Percentiles rank a stretch among this genome's conserved stretches.
These are phyloP conservation scores for Hortaea werneckii DNA, from an alignment of 2,329 filamentous ascomycete genomes.

Conservation along the genomic window DNA sequence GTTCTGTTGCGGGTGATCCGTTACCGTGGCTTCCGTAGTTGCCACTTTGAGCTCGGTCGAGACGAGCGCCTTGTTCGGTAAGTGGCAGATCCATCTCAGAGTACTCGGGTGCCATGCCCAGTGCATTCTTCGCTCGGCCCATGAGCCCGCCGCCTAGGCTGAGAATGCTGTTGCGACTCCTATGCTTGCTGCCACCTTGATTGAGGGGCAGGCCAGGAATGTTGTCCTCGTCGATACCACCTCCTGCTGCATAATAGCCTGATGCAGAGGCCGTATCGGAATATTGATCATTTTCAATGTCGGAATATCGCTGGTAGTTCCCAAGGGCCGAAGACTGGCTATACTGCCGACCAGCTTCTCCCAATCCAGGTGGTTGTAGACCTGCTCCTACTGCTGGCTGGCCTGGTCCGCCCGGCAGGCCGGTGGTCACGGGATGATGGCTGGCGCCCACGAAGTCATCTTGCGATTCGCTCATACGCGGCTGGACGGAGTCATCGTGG, in stretches of 20 bases:
- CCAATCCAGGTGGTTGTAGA: conserved; percentile 28
- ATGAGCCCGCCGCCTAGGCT: conserved; percentile 77
- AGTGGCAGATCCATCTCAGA: conserved; percentile 97
- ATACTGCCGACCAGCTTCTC: conserved; percentile 36
- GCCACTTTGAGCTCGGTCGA: conserved; percentile 9
- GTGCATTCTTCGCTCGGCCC: conserved; percentile 77
- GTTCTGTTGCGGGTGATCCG: conserved; percentile 4
- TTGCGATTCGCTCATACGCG: conserved; percentile 81
- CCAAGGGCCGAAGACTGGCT: conserved; percentile 72
- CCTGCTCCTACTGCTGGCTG: conserved; percentile 16
- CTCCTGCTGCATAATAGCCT: conserved; percentile 62
- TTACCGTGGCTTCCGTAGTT: conserved; percentile 9
- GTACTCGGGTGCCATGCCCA: conserved; percentile 79
- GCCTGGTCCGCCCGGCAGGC: conserved; percentile 35
- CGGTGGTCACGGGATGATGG: conserved; percentile 38
- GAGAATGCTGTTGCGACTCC: conserved; percentile 78
- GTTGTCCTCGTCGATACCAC: conserved; percentile 47
- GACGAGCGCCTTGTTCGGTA: conserved; percentile 57
- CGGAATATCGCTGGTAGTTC: conserved; percentile 88
- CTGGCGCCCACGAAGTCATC: conserved; percentile 74
- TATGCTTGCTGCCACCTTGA: conserved; percentile 32
- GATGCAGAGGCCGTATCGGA: conserved; percentile 44
- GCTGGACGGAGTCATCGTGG: conserved; percentile 47
- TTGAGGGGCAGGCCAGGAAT: conserved; percentile 41
- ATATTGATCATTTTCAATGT: conserved; percentile 72